Evolutionary conservation across 176 grass and related monocot species (phyloP).

Genomic region (Neostapfia colusana): DNA sequence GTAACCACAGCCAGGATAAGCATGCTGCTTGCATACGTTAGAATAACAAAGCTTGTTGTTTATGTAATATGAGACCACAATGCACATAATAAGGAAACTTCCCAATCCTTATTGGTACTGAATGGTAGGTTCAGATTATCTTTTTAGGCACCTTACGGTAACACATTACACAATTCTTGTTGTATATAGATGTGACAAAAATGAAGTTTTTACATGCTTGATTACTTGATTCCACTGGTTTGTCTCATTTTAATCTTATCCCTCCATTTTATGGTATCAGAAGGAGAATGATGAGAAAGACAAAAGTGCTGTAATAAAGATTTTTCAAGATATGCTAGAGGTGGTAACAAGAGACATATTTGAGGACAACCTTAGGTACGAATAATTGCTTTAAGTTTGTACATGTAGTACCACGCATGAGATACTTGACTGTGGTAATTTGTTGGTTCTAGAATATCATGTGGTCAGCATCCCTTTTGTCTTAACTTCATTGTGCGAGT

Average conservation of each 20-base stretch:
- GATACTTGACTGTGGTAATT: conserved; percentile 26
- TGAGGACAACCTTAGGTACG: conserved; percentile 82
- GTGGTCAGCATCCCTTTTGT: conserved; percentile 6
- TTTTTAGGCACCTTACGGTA: neutral
- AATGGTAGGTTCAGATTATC: neutral
- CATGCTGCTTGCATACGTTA: neutral
- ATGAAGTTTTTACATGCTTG: conserved; percentile 25
- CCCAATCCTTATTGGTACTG: neutral
- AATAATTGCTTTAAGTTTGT: conserved; percentile 37
- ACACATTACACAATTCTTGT: conserved; percentile 22
- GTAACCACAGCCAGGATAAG: neutral
- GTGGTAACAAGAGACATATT: conserved; percentile 94
- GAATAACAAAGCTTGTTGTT: conserved; percentile 4
- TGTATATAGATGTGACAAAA: conserved; percentile 1
- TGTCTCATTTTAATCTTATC: conserved; percentile 12
- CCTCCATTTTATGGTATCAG: conserved; percentile 37
- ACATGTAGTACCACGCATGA: conserved; percentile 18
- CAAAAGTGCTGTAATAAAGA: conserved; percentile 55
- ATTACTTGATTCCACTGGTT: conserved; percentile 31
- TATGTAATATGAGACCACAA: conserved; percentile 10
- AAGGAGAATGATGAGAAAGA: conserved; percentile 65
- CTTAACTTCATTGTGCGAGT: neutral
- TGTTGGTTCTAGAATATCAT: conserved; percentile 28
- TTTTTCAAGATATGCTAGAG: conserved; percentile 98
- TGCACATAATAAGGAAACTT: conserved; percentile 17